Conservation (phyloP, 768 basidiomycete species). For the Collybia sordida region DNA sequence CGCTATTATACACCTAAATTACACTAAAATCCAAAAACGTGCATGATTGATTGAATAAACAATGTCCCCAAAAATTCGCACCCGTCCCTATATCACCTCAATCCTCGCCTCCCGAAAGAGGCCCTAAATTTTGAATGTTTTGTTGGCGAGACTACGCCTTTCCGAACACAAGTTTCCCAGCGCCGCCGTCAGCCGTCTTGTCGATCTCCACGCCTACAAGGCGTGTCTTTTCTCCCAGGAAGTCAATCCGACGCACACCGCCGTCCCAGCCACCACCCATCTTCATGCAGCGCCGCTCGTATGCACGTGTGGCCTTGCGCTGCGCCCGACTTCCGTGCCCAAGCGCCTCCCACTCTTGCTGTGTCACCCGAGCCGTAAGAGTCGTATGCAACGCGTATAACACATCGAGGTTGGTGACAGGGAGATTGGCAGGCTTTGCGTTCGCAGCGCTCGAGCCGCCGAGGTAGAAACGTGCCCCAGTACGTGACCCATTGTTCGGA, state of each 20-base stretch:
- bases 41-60: too few species aligned
- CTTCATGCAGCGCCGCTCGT: constrained; percentile 58
- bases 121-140: too few species aligned
- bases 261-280: constrained; percentile 67
- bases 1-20: too few species aligned
- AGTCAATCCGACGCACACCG: constrained; percentile 69
- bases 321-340: constrained; percentile 56
- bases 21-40: too few species aligned
- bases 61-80: too few species aligned
- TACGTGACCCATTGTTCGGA: background rate
- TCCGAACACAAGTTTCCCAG: constrained; percentile 10
- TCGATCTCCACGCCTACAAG: constrained; percentile 63
- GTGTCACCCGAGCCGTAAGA: constrained; percentile 54
- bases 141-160: constrained; percentile 1
- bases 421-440: constrained; percentile 43
- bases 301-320: constrained; percentile 58
- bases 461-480: background rate
- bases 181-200: constrained; percentile 26
- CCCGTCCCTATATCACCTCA: too few species aligned
- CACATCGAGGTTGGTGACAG: constrained; percentile 63
- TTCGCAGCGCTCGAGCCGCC: constrained; percentile 34
- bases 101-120: too few species aligned
- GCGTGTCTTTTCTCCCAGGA: constrained; percentile 59
- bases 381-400: constrained; percentile 59
- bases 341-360: constrained; percentile 63